phyloP scores from a whole-genome alignment of 1,284 basidiomycete genomes.

The Athelia psychrophila region DNA sequence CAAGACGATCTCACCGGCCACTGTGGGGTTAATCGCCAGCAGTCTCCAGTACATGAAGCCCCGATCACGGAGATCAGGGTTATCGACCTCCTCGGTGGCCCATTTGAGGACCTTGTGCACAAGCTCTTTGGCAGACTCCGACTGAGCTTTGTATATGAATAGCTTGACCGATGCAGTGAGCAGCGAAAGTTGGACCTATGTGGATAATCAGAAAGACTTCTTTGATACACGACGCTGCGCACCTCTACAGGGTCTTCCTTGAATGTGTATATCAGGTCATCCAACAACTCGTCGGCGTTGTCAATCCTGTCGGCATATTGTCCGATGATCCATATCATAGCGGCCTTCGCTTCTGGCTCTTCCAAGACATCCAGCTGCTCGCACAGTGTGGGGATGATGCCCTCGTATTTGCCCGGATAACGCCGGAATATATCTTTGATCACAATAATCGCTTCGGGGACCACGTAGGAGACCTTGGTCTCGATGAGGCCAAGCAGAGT shows the following conservation, averaged over 20 bases:
- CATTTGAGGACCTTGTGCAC: conserved; percentile 97
- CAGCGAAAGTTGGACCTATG: conserved; percentile 91
- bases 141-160: conserved; percentile 88
- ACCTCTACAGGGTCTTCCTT: conserved; percentile 93
- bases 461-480: conserved; percentile 94
- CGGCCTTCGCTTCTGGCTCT: conserved; percentile 94
- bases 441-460: conserved; percentile 96
- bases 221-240: conserved; percentile 16
- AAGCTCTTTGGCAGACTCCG: conserved; percentile 84
- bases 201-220: not conserved
- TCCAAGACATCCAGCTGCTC: conserved; percentile 91
- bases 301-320: conserved; percentile 97
- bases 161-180: conserved; percentile 96
- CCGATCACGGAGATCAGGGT: conserved; percentile 94
- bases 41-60: conserved; percentile 99
- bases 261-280: conserved; percentile 90
- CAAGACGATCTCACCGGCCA: conserved; percentile 90
- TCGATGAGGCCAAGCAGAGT: conserved; percentile 87
- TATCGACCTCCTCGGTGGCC: conserved; percentile 97
- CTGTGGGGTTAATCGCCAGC: conserved; percentile 89
- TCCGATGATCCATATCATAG: conserved; percentile 98
- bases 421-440: conserved; percentile 98
- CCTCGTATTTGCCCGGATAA: conserved; percentile 96
- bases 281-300: conserved; percentile 93
- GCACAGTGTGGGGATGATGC: conserved; percentile 90